These are phyloP conservation scores for Lomentospora prolificans DNA, from an alignment of 2,329 filamentous ascomycete species.

Conservation along the genomic window DNA sequence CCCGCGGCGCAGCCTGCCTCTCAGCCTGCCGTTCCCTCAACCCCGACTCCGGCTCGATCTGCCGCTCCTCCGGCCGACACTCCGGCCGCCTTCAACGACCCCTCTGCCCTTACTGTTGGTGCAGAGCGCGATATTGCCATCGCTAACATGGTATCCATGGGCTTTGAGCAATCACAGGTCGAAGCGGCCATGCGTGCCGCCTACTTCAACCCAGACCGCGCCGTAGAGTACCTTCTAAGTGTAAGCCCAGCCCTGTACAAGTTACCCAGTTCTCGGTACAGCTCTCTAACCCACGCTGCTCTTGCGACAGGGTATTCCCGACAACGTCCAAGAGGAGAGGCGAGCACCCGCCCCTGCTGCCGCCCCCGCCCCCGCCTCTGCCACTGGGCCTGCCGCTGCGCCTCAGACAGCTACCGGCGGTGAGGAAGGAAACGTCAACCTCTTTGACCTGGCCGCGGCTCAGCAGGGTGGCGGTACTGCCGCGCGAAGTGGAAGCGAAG, in stretches of 20 bases:
- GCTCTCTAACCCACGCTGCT: neutral
- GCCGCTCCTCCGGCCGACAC: slow-evolving; percentile 35
- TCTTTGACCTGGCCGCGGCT: slow-evolving; percentile 88
- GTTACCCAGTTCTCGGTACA: too few relatives aligned
- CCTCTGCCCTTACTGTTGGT: slow-evolving; percentile 79
- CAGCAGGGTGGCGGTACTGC: slow-evolving; percentile 43
- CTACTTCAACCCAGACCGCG: slow-evolving; percentile 93
- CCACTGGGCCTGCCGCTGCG: slow-evolving; percentile 25
- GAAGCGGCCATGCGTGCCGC: slow-evolving; percentile 92
- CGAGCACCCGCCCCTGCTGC: slow-evolving; percentile 33
- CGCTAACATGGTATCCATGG: slow-evolving; percentile 94
- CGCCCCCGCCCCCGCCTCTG: slow-evolving; percentile 29
- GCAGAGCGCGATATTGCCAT: slow-evolving; percentile 73
- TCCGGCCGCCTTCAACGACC: slow-evolving; percentile 45
- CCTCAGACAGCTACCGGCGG: slow-evolving; percentile 37
- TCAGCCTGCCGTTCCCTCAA: slow-evolving; percentile 32
- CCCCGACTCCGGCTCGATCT: slow-evolving; percentile 42
- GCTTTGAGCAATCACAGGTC: slow-evolving; percentile 79
- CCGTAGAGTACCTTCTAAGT: slow-evolving; percentile 88
- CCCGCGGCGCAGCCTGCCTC: slow-evolving; percentile 37
- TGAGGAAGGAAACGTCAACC: slow-evolving; percentile 65
- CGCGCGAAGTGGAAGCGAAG: slow-evolving; percentile 32
- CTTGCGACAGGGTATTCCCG: slow-evolving; percentile 71
- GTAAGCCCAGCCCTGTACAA: slow-evolving; percentile 37
- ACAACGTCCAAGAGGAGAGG: slow-evolving; percentile 55